Percentiles rank a stretch among this genome's conserved stretches.
Conservation (phyloP, 2,329 filamentous ascomycete genomes). For the Exophiala dermatitidis region DNA sequence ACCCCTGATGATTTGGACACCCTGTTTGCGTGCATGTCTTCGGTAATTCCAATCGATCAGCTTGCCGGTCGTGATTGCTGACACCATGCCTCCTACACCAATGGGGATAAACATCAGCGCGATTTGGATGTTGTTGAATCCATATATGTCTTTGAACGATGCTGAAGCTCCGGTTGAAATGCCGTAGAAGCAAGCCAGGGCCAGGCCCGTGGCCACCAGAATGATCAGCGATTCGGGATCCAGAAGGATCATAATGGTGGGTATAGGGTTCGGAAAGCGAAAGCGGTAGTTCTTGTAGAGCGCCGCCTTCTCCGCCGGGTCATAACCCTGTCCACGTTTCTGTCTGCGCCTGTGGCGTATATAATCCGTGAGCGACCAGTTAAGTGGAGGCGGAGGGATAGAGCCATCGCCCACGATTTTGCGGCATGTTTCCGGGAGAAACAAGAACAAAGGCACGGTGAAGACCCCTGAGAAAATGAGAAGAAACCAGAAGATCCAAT, state of each 20-base stretch:
- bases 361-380: neutral
- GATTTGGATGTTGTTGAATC: slow-evolving; percentile 42
- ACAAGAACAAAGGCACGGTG: slow-evolving; percentile 24
- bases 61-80: slow-evolving; percentile 21
- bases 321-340: neutral
- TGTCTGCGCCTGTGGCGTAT: neutral
- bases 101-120: slow-evolving; percentile 30
- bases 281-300: slow-evolving; percentile 21
- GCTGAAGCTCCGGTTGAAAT: slow-evolving; percentile 41
- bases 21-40: slow-evolving; percentile 31
- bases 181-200: slow-evolving; percentile 37
- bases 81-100: slow-evolving; percentile 25
- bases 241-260: slow-evolving; percentile 32
- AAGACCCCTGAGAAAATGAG: slow-evolving; percentile 39
- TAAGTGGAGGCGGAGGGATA: slow-evolving; percentile 29
- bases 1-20: slow-evolving; percentile 28
- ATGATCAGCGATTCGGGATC: slow-evolving; percentile 32
- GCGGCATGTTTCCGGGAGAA: slow-evolving; percentile 36
- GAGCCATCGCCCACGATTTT: slow-evolving; percentile 36
- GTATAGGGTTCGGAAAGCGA: slow-evolving; percentile 34
- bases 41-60: slow-evolving; percentile 38
- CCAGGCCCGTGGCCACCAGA: slow-evolving; percentile 19
- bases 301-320: too few species aligned
- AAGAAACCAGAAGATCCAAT: slow-evolving; percentile 49
- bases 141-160: slow-evolving; percentile 40